A percentile compares a stretch with the other conserved stretches of the same genome.
phyloP scores from a whole-genome alignment of 176 grass and related monocot genomes.

The Oryza australiensis region DNA sequence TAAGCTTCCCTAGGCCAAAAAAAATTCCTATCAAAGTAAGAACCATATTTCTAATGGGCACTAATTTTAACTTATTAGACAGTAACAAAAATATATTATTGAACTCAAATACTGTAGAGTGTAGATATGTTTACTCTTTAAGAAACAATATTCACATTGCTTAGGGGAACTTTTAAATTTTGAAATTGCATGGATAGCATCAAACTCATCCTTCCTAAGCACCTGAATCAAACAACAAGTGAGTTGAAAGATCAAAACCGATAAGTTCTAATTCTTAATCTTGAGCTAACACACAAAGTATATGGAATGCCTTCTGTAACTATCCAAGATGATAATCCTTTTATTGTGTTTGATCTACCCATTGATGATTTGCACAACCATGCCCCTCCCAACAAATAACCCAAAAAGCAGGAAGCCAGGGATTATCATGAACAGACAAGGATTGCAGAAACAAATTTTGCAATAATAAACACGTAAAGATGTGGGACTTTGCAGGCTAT shows the following conservation, averaged over 20 bases:
- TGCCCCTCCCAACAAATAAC: background rate
- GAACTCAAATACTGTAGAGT: background rate
- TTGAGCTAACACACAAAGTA: background rate
- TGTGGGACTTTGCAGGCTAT: background rate
- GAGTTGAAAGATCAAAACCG: background rate
- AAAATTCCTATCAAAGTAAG: too few species aligned
- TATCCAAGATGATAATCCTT: conserved; percentile 23
- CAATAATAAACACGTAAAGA: background rate
- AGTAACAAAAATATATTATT: background rate
- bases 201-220: background rate
- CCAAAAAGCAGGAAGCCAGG: background rate
- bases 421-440: background rate
- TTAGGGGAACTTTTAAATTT: background rate
- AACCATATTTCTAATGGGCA: background rate
- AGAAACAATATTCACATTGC: background rate
- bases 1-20: background rate
- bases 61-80: background rate
- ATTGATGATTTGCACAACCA: background rate
- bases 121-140: background rate
- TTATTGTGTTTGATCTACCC: background rate
- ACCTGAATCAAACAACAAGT: background rate
- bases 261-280: background rate
- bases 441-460: background rate
- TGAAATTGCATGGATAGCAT: conserved; percentile 3
- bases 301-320: background rate